These are phyloP conservation scores for Amanita thiersii DNA, from an alignment of 768 basidiomycete species.

Conservation along the genomic window DNA sequence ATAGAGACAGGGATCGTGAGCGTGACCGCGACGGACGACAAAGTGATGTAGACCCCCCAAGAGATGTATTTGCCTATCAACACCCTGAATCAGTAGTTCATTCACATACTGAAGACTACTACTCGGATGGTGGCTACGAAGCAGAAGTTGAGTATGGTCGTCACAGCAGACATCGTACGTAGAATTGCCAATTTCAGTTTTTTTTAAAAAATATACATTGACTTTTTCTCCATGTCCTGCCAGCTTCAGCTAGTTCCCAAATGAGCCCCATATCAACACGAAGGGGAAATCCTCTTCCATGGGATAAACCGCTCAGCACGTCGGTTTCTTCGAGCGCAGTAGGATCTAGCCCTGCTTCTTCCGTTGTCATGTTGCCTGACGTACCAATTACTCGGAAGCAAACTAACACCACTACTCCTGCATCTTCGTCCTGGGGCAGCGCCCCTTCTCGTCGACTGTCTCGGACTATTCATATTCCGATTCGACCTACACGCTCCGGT, in stretches of 20 bases:
- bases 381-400: conserved; percentile 60
- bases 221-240: not conserved
- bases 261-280: conserved; percentile 64
- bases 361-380: conserved; percentile 54
- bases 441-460: conserved; percentile 74
- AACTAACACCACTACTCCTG: conserved; percentile 30
- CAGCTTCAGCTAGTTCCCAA: conserved; percentile 62
- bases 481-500: conserved; percentile 58
- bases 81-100: conserved; percentile 47
- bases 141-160: conserved; percentile 60
- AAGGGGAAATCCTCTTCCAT: conserved; percentile 55
- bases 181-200: conserved; percentile 31
- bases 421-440: conserved; percentile 48
- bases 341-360: conserved; percentile 53
- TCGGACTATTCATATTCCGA: conserved; percentile 72
- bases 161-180: conserved; percentile 74
- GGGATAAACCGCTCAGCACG: conserved; percentile 52
- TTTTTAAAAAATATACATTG: conserved; percentile 44
- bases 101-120: conserved; percentile 61
- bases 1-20: conserved; percentile 39
- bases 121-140: conserved; percentile 80
- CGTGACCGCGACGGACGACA: conserved; percentile 52
- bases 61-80: conserved; percentile 55
- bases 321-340: conserved; percentile 49
- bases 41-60: conserved; percentile 46